Base-by-base conservation (phyloP, 306 rosid genomes). In the Vigna angularis region DNA sequence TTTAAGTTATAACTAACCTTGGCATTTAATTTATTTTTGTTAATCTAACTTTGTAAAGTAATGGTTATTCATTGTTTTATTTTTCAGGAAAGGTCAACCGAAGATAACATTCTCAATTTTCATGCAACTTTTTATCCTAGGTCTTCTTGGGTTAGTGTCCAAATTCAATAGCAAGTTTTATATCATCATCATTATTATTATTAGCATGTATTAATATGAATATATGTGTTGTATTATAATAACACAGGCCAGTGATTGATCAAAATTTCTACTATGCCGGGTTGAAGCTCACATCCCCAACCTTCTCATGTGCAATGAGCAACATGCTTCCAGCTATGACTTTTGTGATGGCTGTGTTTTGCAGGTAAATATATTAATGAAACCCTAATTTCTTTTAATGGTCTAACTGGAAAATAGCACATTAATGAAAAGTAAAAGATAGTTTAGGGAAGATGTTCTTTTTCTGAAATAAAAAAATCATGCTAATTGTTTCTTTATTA, bases 321-420 rank as follows among this genome's bases (percentile, higher is more conserved):
- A 94, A 94, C 91, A 81, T 94, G 89, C 95, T 94, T 63, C 98
- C 98, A 11, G 98, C 98, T 53, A 92, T 95, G 98, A 95, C 98
- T n/a, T 95, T 95, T 76, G 87, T 89, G 2, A 83, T 95, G 97
- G 98, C 98, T 13, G 82, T 88, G 55, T 69, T 87, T 78, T 92
- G 84, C 89, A 32, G 98, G 98, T 95, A 89, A 18, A 44, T 20
- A 20, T 20, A 20, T 44, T 22, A 32, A 62, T 9, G n/a, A 17
- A 72, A 55, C 56, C 53, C 9, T 4, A 30, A 16, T 11, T 66
- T 45, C 4, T 12, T 44, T 10, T 20, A 48, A 63, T 38, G 55
- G 14, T 13, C 3, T 66, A 32, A 16, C 8, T 30, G 66, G 5
- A 30, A 28, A 28, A 61, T 59, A 0, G 6, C 38, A 13, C 65